phyloP scores from a whole-genome alignment of 2,329 filamentous ascomycete species.

The Diaporthe humulicola region DNA sequence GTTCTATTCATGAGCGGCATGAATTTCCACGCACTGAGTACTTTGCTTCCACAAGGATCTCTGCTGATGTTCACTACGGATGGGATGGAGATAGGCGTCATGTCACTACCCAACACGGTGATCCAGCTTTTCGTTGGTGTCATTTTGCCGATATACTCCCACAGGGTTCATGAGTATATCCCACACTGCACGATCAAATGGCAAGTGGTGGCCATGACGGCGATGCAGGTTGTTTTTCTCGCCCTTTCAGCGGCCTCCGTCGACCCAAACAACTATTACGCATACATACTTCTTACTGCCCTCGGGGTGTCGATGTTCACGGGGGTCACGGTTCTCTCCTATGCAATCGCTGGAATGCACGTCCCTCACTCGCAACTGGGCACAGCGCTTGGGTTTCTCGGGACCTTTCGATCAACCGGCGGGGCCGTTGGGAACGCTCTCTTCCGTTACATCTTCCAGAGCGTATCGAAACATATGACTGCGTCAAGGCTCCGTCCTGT shows the following conservation, averaged over 20 bases:
- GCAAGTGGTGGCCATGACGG: constrained; percentile 22
- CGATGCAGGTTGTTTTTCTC: constrained; percentile 28
- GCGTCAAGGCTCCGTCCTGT: background rate
- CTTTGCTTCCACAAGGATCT: constrained; percentile 12
- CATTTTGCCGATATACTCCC: background rate
- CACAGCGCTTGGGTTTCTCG: constrained; percentile 22
- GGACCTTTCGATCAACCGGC: constrained; percentile 27
- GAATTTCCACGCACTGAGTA: constrained; percentile 28
- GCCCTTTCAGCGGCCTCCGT: constrained; percentile 24
- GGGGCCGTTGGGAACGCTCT: constrained; percentile 24
- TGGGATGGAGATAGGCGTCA: constrained; percentile 26
- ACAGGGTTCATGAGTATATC: constrained; percentile 25
- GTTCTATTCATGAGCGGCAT: constrained; percentile 28
- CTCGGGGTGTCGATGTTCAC: constrained; percentile 29
- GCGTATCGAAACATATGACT: background rate
- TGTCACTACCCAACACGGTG: constrained; percentile 11
- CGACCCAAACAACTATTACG: constrained; percentile 26
- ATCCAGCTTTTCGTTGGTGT: constrained; percentile 16
- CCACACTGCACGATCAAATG: constrained; percentile 30
- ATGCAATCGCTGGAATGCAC: constrained; percentile 31
- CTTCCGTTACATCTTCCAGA: constrained; percentile 24
- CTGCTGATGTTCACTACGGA: constrained; percentile 26
- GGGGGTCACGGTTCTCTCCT: constrained; percentile 23
- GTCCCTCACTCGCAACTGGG: constrained; percentile 31
- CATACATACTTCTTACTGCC: constrained; percentile 26